Conservation (phyloP, 2,329 filamentous ascomycete genomes). For the Xylaria polymorpha region DNA sequence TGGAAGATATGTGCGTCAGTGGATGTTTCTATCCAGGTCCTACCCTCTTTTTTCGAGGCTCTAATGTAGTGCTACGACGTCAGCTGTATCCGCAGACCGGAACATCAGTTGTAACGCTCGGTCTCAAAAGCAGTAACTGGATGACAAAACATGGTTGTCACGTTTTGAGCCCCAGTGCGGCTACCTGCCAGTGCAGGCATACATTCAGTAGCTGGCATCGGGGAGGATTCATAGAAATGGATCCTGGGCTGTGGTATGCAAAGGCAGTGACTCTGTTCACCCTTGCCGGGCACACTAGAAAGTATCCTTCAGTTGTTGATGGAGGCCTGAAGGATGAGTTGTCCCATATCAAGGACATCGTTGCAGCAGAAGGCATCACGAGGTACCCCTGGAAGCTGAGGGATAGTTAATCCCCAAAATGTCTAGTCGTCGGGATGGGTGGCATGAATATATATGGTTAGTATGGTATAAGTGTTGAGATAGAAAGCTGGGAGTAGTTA, state of each 20-base stretch:
- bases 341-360: constrained; percentile 29
- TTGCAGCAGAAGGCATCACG: constrained; percentile 29
- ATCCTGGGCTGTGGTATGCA: constrained; percentile 29
- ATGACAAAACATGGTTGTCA: constrained; percentile 35
- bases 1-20: constrained; percentile 32
- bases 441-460: constrained; percentile 16
- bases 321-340: constrained; percentile 35
- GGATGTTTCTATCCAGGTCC: constrained; percentile 33
- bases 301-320: constrained; percentile 19
- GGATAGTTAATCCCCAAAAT: constrained; percentile 25
- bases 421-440: constrained; percentile 24
- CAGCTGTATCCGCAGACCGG: constrained; percentile 41
- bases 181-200: constrained; percentile 33
- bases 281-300: constrained; percentile 27
- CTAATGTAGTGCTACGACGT: constrained; percentile 38
- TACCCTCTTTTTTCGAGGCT: constrained; percentile 35
- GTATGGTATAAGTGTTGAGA: constrained; percentile 20
- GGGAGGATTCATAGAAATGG: constrained; percentile 38
- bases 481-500: constrained; percentile 14
- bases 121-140: constrained; percentile 31
- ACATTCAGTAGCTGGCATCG: constrained; percentile 29
- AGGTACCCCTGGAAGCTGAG: constrained; percentile 32
- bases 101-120: constrained; percentile 33
- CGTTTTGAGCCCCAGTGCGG: constrained; percentile 30
- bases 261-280: constrained; percentile 25